Evolutionary conservation across 768 basidiomycete genomes (phyloP), one percentile per base, ranked within the genome.

Genomic region (Crassisporium funariophilum): DNA sequence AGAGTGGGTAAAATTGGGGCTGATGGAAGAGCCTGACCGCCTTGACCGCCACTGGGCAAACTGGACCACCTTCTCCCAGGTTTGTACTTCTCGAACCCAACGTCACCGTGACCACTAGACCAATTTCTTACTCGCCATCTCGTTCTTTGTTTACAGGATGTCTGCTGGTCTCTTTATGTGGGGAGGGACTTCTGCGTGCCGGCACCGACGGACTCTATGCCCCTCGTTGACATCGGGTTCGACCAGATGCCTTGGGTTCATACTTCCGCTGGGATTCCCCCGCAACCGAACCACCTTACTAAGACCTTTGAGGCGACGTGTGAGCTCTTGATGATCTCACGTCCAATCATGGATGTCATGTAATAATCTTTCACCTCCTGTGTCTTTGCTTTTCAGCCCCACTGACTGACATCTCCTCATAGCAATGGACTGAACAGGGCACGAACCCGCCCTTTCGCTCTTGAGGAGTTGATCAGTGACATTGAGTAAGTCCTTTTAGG

Each of bases 141-240:
- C 38, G 35, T 38, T 11, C 37, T 49, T 33, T n/a, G n/a, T 37
- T 36, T 29, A 16, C 9, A 81, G 75, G 82, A 84, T 44, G 77
- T 81, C 4, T 82, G 79, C 41, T 84, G 83, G 83, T 81, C 79
- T 1, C 66, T 84, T 0, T 83, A 83, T 41, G 81, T 83, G n/a
- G 83, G 83, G 6, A 73, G 83, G 15, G 81, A 83, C 42, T 79
- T 77, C 57, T 75, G 72, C 44, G 69, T 81, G 17, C 59, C 75
- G 1, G 58, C 65, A 5, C 73, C 71, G 33, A 61, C 59, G 12
- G 68, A 79, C 40, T 68, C 75, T 0, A 65, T 77, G 44, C 79
- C 80, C 2, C 73, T 72, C 47, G 73, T 79, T 9, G 75, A 78
- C 24, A 51, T 64, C 0, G 72, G 75, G n/a, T 73, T 77, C 41